Percentiles rank a stretch among this genome's conserved stretches.
These are phyloP conservation scores for Achaetomium macrosporum DNA, from an alignment of 2,329 filamentous ascomycete genomes.

Conservation along the genomic window DNA sequence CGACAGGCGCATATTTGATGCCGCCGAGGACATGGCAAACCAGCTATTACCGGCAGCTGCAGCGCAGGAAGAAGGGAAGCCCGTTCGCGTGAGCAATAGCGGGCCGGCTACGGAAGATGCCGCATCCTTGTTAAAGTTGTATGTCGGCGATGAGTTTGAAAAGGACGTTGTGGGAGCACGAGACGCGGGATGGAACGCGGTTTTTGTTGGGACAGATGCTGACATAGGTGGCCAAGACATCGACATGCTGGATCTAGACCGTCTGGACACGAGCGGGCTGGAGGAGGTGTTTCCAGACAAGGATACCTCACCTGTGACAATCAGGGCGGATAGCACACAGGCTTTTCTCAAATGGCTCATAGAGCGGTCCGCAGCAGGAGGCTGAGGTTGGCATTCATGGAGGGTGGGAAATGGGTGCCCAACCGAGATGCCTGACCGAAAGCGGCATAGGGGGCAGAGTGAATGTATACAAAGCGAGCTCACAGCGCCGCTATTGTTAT, in stretches of 20 bases:
- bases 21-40: slow-evolving; percentile 40
- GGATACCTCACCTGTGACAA: background rate
- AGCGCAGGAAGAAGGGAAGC: background rate
- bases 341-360: slow-evolving; percentile 3
- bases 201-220: slow-evolving; percentile 1
- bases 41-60: background rate
- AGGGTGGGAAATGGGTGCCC: no score
- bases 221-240: background rate
- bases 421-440: no score
- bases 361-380: background rate
- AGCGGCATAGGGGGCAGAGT: no score
- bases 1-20: slow-evolving; percentile 47
- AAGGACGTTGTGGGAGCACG: slow-evolving; percentile 13
- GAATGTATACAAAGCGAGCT: background rate
- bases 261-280: background rate
- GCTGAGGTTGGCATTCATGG: background rate
- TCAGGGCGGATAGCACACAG: background rate
- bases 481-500: no score
- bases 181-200: slow-evolving; percentile 17
- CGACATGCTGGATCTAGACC: background rate
- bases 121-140: slow-evolving; percentile 16
- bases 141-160: slow-evolving; percentile 18
- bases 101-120: background rate
- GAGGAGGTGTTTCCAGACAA: background rate
- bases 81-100: background rate